phyloP scores from a whole-genome alignment of 2,329 filamentous ascomycete species.

The Ilyonectria robusta region DNA sequence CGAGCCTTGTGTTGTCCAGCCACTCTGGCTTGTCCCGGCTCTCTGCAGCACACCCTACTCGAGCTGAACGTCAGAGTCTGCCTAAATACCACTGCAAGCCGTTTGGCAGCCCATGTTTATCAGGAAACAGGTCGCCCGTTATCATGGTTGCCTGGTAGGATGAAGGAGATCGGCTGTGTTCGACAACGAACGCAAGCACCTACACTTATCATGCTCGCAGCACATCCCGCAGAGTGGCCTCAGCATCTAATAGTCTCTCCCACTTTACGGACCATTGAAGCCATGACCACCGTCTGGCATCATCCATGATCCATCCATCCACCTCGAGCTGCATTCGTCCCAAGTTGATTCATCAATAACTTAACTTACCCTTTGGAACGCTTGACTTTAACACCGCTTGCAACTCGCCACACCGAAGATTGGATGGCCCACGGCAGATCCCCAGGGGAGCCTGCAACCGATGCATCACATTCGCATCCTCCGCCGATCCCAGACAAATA shows the following conservation, averaged over 20 bases:
- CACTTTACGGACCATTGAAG: neutral
- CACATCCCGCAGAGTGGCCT: conserved; percentile 17
- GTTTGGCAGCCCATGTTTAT: neutral
- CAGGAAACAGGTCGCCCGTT: neutral
- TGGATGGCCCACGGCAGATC: neutral
- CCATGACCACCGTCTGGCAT: neutral
- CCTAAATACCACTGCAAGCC: too few species aligned
- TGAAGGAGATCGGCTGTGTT: neutral
- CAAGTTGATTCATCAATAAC: neutral
- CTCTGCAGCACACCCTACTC: neutral
- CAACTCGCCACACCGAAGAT: neutral
- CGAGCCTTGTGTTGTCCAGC: neutral
- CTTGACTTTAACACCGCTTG: neutral
- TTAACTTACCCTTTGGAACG: too few species aligned
- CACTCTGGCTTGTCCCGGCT: neutral
- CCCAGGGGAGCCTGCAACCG: conserved; percentile 4
- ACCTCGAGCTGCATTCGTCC: neutral
- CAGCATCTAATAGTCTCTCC: conserved; percentile 1
- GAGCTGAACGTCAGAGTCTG: neutral
- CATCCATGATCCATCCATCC: neutral
- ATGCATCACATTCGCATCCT: conserved; percentile 11
- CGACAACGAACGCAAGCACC: too few species aligned
- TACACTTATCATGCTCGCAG: neutral
- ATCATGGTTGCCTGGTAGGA: conserved; percentile 8
- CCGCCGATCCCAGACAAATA: conserved; percentile 5